These are phyloP conservation scores for Sclerospora graminicola DNA, from an alignment of 352 stramenopile species.

Conservation along the genomic window DNA sequence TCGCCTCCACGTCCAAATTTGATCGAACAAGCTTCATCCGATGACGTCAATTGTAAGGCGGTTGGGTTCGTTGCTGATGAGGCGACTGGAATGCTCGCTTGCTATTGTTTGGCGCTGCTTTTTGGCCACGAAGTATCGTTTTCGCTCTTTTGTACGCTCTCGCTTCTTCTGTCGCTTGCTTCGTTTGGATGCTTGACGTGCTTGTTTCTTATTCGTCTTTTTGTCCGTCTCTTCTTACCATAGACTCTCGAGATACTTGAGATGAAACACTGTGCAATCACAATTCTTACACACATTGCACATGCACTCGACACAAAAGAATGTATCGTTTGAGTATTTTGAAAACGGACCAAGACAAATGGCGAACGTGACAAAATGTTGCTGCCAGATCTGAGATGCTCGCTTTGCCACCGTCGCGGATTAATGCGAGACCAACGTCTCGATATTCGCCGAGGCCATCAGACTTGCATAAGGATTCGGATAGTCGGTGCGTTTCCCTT, in stretches of 20 bases:
- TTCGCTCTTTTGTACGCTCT: constrained; percentile 73
- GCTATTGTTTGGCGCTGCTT: constrained; percentile 14
- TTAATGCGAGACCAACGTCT: constrained; percentile 91
- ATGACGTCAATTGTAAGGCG: constrained; percentile 49
- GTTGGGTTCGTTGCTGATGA: constrained; percentile 24
- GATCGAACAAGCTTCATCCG: constrained; percentile 35
- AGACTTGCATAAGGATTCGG: constrained; percentile 86
- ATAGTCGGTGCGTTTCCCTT: constrained; percentile 72
- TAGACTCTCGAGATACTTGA: constrained; percentile 94
- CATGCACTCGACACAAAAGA: constrained; percentile 97
- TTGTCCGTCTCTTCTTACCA: constrained; percentile 92
- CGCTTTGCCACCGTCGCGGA: constrained; percentile 92
- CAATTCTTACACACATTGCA: constrained; percentile 96
- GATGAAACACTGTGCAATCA: constrained; percentile 95
- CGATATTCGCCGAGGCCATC: constrained; percentile 87
- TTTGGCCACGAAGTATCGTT: constrained; percentile 41
- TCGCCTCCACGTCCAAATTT: constrained; percentile 22
- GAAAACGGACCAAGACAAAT: constrained; percentile 94
- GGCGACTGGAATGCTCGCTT: constrained; percentile 25
- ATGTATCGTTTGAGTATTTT: constrained; percentile 90
- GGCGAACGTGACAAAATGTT: constrained; percentile 96
- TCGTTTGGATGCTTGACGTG: constrained; percentile 77
- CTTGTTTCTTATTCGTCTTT: constrained; percentile 84
- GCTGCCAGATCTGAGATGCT: constrained; percentile 94
- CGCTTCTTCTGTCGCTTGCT: constrained; percentile 82